Evolutionary conservation across 2,329 filamentous ascomycete genomes (phyloP).

Genomic region (Whalleya microplaca): DNA sequence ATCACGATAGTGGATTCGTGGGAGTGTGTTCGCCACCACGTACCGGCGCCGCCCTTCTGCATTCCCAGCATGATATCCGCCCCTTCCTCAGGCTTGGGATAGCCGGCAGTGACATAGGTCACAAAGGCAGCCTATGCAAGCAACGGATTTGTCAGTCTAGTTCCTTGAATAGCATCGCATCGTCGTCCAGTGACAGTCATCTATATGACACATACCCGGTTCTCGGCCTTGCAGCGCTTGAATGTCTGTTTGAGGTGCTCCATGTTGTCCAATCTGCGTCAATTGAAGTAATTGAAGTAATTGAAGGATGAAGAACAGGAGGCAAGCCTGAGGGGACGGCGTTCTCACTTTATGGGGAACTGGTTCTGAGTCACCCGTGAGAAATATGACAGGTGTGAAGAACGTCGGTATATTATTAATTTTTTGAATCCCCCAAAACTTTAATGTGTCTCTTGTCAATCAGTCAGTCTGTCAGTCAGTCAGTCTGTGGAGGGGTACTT

Average conservation of each 20-base stretch:
- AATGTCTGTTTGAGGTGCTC: constrained; percentile 64
- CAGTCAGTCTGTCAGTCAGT: no score
- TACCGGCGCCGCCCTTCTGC: constrained; percentile 91
- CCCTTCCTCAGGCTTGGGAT: constrained; percentile 79
- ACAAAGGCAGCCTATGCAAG: constrained; percentile 75
- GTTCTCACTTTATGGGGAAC: constrained; percentile 7
- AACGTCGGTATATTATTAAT: background rate
- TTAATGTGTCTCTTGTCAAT: no score
- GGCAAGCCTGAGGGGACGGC: background rate
- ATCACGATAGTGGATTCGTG: background rate
- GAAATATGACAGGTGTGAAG: background rate
- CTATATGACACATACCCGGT: constrained; percentile 49
- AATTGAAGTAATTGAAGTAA: constrained; percentile 17
- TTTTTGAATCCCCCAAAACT: background rate
- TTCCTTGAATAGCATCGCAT: constrained; percentile 1
- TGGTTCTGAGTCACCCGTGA: constrained; percentile 1
- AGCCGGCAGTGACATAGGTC: constrained; percentile 95
- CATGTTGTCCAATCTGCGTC: constrained; percentile 44
- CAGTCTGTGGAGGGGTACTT: background rate
- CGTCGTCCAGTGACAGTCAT: constrained; percentile 22
- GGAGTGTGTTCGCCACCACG: constrained; percentile 32
- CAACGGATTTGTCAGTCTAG: constrained; percentile 12
- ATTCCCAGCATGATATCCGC: constrained; percentile 84
- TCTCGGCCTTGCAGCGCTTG: constrained; percentile 61
- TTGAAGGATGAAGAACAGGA: background rate